These are phyloP conservation scores for Colletotrichum filicis DNA, from an alignment of 2,329 filamentous ascomycete species.

Conservation along the genomic window DNA sequence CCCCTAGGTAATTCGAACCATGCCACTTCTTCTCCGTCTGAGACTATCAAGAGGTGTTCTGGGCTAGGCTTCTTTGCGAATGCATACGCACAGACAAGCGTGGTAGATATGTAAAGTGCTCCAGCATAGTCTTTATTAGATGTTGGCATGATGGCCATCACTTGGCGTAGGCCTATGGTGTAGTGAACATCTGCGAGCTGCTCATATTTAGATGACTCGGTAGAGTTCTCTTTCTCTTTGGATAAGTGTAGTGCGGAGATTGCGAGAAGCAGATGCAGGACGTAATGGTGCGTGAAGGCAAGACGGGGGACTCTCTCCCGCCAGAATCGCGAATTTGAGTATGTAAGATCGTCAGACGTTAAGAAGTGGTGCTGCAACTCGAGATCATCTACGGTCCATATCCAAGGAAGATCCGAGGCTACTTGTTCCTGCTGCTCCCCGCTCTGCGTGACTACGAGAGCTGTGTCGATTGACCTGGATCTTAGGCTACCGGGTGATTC, in stretches of 20 bases:
- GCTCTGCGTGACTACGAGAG: background rate
- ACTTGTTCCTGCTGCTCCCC: background rate
- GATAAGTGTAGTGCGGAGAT: constrained; percentile 16
- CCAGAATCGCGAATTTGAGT: constrained; percentile 20
- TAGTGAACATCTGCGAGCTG: constrained; percentile 31
- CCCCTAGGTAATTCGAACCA: constrained; percentile 36
- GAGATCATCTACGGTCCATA: constrained; percentile 29
- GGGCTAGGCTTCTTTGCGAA: constrained; percentile 30
- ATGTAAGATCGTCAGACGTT: constrained; percentile 1
- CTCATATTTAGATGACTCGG: constrained; percentile 2
- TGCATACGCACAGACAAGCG: constrained; percentile 23
- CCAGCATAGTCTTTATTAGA: constrained; percentile 27
- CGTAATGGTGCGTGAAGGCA: constrained; percentile 25
- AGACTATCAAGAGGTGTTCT: constrained; percentile 36
- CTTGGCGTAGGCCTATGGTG: constrained; percentile 20
- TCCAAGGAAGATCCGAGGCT: background rate
- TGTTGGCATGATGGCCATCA: constrained; percentile 25
- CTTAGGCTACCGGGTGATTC: background rate
- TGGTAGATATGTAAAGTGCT: constrained; percentile 30
- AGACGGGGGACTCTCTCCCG: constrained; percentile 29
- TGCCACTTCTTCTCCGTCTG: constrained; percentile 33
- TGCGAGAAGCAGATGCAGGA: constrained; percentile 33
- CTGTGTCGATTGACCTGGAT: background rate
- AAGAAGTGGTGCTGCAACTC: constrained; percentile 32
- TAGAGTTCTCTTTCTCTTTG: background rate